A percentile compares a stretch with the other conserved stretches of the same genome.
Conservation (phyloP, 2,329 filamentous ascomycete species). For the Moelleriella libera region DNA sequence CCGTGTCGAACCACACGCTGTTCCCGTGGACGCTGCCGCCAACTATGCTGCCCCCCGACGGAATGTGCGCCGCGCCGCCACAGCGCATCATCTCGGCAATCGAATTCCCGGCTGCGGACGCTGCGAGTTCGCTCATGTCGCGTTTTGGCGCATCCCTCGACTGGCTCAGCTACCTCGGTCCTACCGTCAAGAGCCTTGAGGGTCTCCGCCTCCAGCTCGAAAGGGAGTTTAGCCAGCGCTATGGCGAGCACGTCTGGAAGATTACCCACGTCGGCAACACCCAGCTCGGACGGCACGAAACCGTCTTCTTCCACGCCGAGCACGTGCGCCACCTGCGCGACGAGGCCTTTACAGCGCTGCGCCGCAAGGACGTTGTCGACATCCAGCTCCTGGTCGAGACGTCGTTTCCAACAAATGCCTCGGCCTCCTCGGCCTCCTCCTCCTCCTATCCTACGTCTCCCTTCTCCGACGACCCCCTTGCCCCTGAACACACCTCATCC, state of each 20-base stretch:
- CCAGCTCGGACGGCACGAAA: conserved; percentile 75
- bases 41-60: conserved; percentile 60
- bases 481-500: neutral
- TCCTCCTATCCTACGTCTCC: too few relatives aligned
- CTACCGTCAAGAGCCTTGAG: conserved; percentile 36
- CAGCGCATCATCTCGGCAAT: conserved; percentile 56
- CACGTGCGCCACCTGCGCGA: conserved; percentile 66
- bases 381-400: conserved; percentile 42
- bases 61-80: conserved; percentile 60
- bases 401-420: conserved; percentile 12
- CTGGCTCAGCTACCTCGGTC: conserved; percentile 21
- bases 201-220: conserved; percentile 52
- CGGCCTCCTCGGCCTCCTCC: conserved; percentile 6
- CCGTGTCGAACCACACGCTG: conserved; percentile 64
- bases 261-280: conserved; percentile 73
- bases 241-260: conserved; percentile 39
- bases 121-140: conserved; percentile 16
- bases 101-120: conserved; percentile 41
- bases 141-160: conserved; percentile 18
- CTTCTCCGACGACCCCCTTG: too few relatives aligned
- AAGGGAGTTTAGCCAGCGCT: conserved; percentile 36
- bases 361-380: conserved; percentile 60
- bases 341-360: conserved; percentile 68
- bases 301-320: conserved; percentile 64
- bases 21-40: conserved; percentile 88